A percentile compares a stretch with the other conserved stretches of the same genome.
These are phyloP conservation scores for Hemisphaericaspora xylofermentans DNA, from an alignment of 1,139 yeast species.

Conservation along the genomic window DNA sequence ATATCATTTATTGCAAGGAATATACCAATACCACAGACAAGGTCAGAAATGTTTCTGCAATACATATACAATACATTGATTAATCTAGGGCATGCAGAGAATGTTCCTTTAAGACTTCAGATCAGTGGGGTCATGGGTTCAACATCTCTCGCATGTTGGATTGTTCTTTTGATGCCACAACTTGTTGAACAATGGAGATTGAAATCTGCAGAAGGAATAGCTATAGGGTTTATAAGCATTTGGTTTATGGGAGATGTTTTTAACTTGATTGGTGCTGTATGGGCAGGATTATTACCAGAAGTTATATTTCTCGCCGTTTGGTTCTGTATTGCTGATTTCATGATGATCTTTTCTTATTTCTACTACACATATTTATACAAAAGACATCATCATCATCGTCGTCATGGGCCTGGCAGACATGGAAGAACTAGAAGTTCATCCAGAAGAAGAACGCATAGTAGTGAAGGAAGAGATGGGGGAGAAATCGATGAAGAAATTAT, in stretches of 20 bases:
- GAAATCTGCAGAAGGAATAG: slow-evolving; percentile 77
- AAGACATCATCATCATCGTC: slow-evolving; percentile 25
- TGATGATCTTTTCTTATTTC: slow-evolving; percentile 60
- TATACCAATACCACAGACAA: no score
- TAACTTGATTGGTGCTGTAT: slow-evolving; percentile 65
- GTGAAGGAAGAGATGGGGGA: not conserved
- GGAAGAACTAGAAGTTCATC: slow-evolving; percentile 3
- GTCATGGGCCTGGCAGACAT: slow-evolving; percentile 6
- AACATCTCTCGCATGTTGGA: slow-evolving; percentile 72
- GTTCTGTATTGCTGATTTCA: slow-evolving; percentile 69
- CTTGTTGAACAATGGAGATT: slow-evolving; percentile 78
- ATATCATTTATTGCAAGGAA: no score
- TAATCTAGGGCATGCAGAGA: not conserved
- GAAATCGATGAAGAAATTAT: slow-evolving; percentile 2
- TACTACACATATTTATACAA: slow-evolving; percentile 53
- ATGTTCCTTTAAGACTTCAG: slow-evolving; percentile 8
- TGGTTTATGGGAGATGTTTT: slow-evolving; percentile 77
- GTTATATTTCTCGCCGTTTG: slow-evolving; percentile 69
- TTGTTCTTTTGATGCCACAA: slow-evolving; percentile 77
- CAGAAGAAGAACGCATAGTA: slow-evolving; percentile 5
- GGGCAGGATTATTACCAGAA: slow-evolving; percentile 72
- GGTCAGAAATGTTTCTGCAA: slow-evolving; percentile 1
- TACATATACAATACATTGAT: not conserved
- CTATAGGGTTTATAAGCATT: slow-evolving; percentile 63
- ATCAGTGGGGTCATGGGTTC: slow-evolving; percentile 67